Base-by-base conservation (phyloP, 2,329 filamentous ascomycete genomes). In the Dryadomyces quercus-mongolicae region DNA sequence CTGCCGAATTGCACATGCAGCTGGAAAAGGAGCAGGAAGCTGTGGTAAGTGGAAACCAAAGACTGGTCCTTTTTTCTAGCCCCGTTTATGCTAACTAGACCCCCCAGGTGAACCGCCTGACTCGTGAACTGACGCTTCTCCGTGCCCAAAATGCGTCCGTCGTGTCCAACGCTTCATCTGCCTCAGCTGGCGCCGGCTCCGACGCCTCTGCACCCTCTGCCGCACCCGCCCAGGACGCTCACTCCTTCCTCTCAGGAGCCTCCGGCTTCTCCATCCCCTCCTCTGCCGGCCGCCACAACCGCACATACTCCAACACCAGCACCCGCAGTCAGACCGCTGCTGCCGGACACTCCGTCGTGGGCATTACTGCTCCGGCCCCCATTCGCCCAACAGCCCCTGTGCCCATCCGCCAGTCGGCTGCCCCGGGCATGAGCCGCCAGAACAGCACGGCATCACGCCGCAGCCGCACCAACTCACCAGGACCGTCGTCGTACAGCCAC, bases 1-100 rank as follows among this genome's bases (percentile, higher is more conserved):
- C 89, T 1, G 86, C 89, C 3, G 92, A 97, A 67, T 76, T 97
- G 57, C 90, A 96, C 68, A 76, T 87, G 56, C 82, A 95, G 71
- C 76, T 96, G 25, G 92, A 97, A 70, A 93, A 94, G 68, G 92
- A 97, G 66, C 91, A 97, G 63, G 92, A 97, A 69, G 88, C 90
- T 40, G 85, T 96, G 63, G 91, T 93, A 76, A 59, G 82, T 71
- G 22, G 2, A 36, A 13, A 16, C n/a, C n/a, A n/a, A n/a, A n/a
- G n/a, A n/a, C n/a, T n/a, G 16, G 40, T n/a, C 25, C 25, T 31
- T 31, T 31, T 8, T 31, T 31, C 8, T 31, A 22, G n/a, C n/a
- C n/a, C 21, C 13, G 12, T 13, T 5, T 48, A 13, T 31, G 36
- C 16, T 55, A 52, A 52, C 54, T n/a, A 3, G 15, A 18, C 31